Base-by-base conservation (phyloP, 2,329 filamentous ascomycete species). In the Colletotrichum euphorbiae region DNA sequence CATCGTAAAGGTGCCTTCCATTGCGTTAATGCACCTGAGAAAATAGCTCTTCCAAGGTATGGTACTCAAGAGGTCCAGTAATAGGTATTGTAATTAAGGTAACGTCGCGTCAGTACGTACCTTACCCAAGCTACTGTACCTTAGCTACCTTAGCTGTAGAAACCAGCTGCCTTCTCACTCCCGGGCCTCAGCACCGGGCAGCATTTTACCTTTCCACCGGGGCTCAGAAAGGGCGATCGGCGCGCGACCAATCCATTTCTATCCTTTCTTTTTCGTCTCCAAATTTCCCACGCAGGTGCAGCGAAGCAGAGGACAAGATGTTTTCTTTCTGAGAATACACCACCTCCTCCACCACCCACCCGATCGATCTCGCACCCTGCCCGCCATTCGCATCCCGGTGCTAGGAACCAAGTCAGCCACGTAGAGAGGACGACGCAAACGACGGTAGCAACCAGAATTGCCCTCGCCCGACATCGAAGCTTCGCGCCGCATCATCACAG, bases 171-270 rank as follows among this genome's bases (percentile, higher is more conserved):
- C 6, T 28, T 28, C 24, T 28, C 6, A 28, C 5, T 28, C 6
- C 28, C 28, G 28, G 28, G 28, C 28, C 28, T 8, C 28, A 28
- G 7, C 28, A 28, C 28, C 28, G 28, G 28, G 28, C 28, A 24
- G 24, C 24, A 24, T 24, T 24, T 24, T 24, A 24, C 24, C 24
- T 24, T 24, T 24, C 24, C 21, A 8, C 15, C 42, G 42, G 42
- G 28, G 33, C 31, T 19, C 31, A n/a, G 33, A 54, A 21, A 36
- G 15, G n/a, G 33, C 54, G 61, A 69, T 69, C 55, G 54, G 62
- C 62, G 61, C 54, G 66, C 66, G 24, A 66, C 66, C 66, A 69
- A 69, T 65, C 60, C 62, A 65, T 68, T 65, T 65, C 36, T 61
- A 60, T 60, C 54, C 46, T 69, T 56, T 60, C 55, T 60, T 66